These are phyloP conservation scores for Aspergillus sp. DNA, from an alignment of 2,329 filamentous ascomycete species.

Conservation along the genomic window DNA sequence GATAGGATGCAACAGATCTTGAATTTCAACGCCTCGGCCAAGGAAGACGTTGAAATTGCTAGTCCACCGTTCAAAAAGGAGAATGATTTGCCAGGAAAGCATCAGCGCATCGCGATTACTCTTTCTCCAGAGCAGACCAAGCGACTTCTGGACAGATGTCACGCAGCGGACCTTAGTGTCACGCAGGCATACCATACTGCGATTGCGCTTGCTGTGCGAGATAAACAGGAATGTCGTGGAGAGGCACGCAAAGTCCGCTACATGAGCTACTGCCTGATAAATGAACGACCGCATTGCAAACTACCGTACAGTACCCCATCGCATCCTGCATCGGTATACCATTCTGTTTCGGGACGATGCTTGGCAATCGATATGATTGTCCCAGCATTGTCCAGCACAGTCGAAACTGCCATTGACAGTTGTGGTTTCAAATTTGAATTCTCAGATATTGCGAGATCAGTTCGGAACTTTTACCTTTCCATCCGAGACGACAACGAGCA, in stretches of 20 bases:
- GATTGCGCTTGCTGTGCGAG: conserved; percentile 22
- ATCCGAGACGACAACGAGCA: conserved; percentile 25
- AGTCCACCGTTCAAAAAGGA: conserved; percentile 19
- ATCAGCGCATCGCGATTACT: conserved; percentile 23
- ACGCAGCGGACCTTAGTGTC: conserved; percentile 15
- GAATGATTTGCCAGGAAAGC: conserved; percentile 17
- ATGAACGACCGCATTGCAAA: conserved; percentile 25
- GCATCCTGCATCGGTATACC: conserved; percentile 25
- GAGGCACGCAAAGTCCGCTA: conserved; percentile 24
- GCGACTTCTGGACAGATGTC: conserved; percentile 19
- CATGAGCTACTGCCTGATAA: conserved; percentile 27
- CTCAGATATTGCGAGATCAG: conserved; percentile 7
- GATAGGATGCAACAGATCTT: conserved; percentile 9
- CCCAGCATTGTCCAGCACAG: not conserved
- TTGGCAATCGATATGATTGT: conserved; percentile 24
- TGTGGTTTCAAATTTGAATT: conserved; percentile 12
- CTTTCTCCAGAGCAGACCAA: conserved; percentile 16
- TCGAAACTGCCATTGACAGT: not conserved
- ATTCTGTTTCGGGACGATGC: conserved; percentile 27
- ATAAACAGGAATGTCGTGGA: conserved; percentile 13
- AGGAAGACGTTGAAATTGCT: conserved; percentile 19
- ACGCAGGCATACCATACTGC: conserved; percentile 30
- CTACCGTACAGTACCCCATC: conserved; percentile 20
- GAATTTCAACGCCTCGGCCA: conserved; percentile 17
- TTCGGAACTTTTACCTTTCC: conserved; percentile 21